Evolutionary conservation across 495 filamentous ascomycete species (phyloP).

Genomic region (Penicillium daleae): DNA sequence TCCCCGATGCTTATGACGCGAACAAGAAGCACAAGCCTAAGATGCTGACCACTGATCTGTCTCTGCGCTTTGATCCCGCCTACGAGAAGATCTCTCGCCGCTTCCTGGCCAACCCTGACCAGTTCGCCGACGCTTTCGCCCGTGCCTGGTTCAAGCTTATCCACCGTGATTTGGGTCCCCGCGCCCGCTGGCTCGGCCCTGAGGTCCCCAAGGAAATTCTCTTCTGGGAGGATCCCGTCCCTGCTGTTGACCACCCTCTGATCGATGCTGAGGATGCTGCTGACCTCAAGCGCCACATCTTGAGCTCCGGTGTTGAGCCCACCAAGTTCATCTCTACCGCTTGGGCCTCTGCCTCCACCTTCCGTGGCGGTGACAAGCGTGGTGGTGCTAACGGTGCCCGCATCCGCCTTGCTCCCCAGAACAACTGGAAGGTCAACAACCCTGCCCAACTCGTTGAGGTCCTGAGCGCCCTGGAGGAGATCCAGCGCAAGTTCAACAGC

Average conservation of each 20-base stretch:
- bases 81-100: conserved; percentile 75
- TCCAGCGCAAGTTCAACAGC: conserved; percentile 65
- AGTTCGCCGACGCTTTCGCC: conserved; percentile 66
- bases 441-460: conserved; percentile 60
- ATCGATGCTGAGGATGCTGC: conserved; percentile 61
- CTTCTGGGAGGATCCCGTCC: conserved; percentile 69
- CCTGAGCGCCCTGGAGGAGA: conserved; percentile 57
- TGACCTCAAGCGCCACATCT: conserved; percentile 65
- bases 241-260: conserved; percentile 55
- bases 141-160: conserved; percentile 79
- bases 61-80: conserved; percentile 67
- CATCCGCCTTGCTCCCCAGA: conserved; percentile 70
- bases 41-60: conserved; percentile 73
- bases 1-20: conserved; percentile 68
- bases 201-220: conserved; percentile 66
- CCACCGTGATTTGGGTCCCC: conserved; percentile 74
- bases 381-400: conserved; percentile 76
- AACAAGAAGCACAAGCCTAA: conserved; percentile 66
- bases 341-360: conserved; percentile 72
- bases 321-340: conserved; percentile 62
- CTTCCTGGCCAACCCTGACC: conserved; percentile 65
- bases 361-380: conserved; percentile 76
- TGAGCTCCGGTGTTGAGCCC: conserved; percentile 57
- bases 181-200: conserved; percentile 67
- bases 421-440: conserved; percentile 70